Conservation (phyloP, 2,329 filamentous ascomycete genomes). For the Alternaria triticina region DNA sequence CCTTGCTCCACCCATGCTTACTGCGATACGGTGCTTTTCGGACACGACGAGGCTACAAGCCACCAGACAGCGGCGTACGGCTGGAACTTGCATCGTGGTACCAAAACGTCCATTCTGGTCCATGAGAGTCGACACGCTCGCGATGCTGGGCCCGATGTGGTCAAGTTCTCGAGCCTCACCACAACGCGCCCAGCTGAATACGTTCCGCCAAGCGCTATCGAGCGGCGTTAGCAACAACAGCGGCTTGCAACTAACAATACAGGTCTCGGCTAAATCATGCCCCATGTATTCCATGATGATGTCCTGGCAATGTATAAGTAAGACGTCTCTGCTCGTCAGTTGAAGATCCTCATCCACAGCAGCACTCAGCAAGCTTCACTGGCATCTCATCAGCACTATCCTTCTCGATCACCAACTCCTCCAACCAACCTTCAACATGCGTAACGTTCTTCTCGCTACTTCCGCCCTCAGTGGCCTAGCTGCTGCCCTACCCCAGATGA, state of each 20-base stretch:
- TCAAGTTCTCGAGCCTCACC: constrained; percentile 1
- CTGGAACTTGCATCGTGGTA: constrained; percentile 1
- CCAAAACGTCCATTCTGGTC: constrained; percentile 5
- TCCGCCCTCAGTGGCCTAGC: constrained; percentile 21
- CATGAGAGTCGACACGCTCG: background rate
- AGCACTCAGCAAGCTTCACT: constrained; percentile 10
- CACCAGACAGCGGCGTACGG: constrained; percentile 14
- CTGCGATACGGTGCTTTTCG: constrained; percentile 9
- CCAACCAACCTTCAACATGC: constrained; percentile 26
- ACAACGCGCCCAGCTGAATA: background rate
- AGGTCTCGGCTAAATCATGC: background rate
- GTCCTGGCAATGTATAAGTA: constrained; percentile 18
- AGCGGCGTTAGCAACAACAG: constrained; percentile 4
- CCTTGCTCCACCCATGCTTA: constrained; percentile 15
- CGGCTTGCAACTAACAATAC: constrained; percentile 10
- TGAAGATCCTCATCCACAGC: constrained; percentile 16
- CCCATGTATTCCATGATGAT: constrained; percentile 1
- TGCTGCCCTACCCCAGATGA: constrained; percentile 33
- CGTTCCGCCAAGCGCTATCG: background rate
- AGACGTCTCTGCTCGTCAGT: constrained; percentile 12
- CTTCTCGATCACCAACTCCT: constrained; percentile 10
- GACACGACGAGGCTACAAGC: constrained; percentile 13
- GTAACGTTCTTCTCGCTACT: constrained; percentile 24
- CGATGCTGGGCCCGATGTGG: background rate
- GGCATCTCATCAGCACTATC: constrained; percentile 1